These are phyloP conservation scores for Rutidosis leptorrhynchoides DNA, from an alignment of 129 eudicot genomes.

Conservation along the genomic window DNA sequence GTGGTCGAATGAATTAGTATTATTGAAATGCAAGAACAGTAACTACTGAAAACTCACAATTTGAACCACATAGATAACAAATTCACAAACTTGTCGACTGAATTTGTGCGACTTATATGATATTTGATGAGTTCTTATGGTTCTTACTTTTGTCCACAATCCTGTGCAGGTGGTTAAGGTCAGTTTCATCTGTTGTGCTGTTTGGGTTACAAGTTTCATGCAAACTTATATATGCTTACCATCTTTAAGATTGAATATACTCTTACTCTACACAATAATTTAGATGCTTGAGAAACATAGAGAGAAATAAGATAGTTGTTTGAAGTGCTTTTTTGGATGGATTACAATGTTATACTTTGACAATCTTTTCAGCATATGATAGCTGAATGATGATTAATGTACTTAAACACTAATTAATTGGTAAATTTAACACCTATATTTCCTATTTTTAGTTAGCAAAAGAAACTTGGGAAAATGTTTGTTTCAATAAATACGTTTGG, in stretches of 20 bases:
- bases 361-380: not conserved
- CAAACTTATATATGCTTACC: conserved; percentile 9
- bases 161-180: no score
- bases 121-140: no score
- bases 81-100: no score
- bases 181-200: conserved; percentile 3
- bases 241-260: not conserved
- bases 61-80: no score
- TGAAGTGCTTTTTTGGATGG: not conserved
- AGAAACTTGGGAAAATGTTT: not conserved
- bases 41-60: no score
- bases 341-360: not conserved
- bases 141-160: no score
- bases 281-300: conserved; percentile 6
- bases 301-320: not conserved
- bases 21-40: no score
- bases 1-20: no score
- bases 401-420: not conserved
- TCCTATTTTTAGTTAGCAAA: not conserved
- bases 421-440: not conserved
- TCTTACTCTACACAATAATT: not conserved
- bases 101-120: no score
- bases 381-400: conserved; percentile 5
- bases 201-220: conserved; percentile 2
- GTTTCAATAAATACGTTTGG: not conserved